Base-by-base conservation (phyloP, 2,329 filamentous ascomycete species). In the Fusarium chuoi region DNA sequence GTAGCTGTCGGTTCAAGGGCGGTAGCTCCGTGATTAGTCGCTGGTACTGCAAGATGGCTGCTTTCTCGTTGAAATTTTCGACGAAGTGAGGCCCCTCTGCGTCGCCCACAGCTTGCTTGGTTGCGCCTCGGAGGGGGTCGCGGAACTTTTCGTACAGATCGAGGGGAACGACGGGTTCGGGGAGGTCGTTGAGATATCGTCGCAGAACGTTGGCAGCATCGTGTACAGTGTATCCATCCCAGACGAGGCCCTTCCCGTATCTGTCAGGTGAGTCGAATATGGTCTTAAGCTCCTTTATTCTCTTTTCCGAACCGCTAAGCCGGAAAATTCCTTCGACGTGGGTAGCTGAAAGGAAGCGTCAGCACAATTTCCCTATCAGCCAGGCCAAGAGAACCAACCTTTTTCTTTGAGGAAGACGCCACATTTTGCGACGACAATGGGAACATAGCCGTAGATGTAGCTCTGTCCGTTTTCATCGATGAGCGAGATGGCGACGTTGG, bases 391-490 rank as follows among this genome's bases (percentile, higher is more conserved):
- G 30, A 46, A 84, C 89, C 75, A 83, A 98, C 96, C 96, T 89
- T 97, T 98, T 83, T 99, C 96, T 83, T 99, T 99, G 75, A 99
- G 83, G 77, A 95, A 99, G 8, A 99, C 95, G 71, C 96, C 96
- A 82, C 96, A 98, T 83, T 99, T 99, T 41, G 96, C 96, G 61
- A 99, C 96, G 48, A 99, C 96, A 74, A 99, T 98, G 24, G 96
- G 96, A 13, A 99, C 96, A 80, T 98, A 98, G 79, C 96, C 96
- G 82, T 98, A 99, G 61, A 98, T 98, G 82, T 98, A 98, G 84
- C 94, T 98, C 82, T 96, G 91, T 38, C 96, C 96, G 75, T 96
- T 89, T 75, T 96, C 94, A 81, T 98, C 95, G 75, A 96, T 93
- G 35, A 99, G 89, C 28, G 96, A 98, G 79, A 99, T 99, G 73